Evolutionary conservation across 257 asterid genomes (phyloP).

Genomic region (Avicennia marina): DNA sequence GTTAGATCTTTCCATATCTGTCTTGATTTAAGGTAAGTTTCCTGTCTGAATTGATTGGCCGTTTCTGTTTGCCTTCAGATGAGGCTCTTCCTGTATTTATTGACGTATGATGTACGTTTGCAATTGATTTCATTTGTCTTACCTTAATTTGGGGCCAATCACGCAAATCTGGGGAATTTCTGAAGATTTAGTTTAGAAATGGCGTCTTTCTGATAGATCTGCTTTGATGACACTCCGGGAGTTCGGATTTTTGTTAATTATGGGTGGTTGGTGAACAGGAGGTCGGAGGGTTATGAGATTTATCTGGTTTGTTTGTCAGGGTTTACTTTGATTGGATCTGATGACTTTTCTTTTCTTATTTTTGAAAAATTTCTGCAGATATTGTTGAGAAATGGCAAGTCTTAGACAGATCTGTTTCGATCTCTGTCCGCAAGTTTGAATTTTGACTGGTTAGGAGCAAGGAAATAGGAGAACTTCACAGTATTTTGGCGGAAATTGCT

Average conservation of each 20-base stretch:
- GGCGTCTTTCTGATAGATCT: conserved; percentile 12
- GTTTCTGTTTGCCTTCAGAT: too few species aligned
- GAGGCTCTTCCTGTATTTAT: too few species aligned
- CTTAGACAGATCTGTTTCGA: conserved; percentile 5
- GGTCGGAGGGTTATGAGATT: neutral
- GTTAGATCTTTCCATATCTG: too few species aligned
- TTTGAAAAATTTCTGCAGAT: conserved; percentile 20
- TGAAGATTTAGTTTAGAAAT: conserved; percentile 34
- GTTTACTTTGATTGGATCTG: neutral
- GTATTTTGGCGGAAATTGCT: neutral
- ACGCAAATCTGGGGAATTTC: conserved; percentile 2
- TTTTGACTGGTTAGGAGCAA: neutral
- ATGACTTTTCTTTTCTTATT: neutral
- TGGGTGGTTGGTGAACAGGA: neutral
- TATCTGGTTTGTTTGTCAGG: neutral
- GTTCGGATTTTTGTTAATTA: neutral
- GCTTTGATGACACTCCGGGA: neutral
- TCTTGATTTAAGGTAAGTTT: too few species aligned
- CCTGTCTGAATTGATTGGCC: too few species aligned
- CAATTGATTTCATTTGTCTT: neutral
- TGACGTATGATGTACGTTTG: neutral
- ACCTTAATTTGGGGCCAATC: neutral
- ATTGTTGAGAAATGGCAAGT: conserved; percentile 14
- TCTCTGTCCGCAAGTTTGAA: neutral
- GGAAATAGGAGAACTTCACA: neutral